Conservation (phyloP, 2,329 filamentous ascomycete species). For the Fusarium sp. region DNA sequence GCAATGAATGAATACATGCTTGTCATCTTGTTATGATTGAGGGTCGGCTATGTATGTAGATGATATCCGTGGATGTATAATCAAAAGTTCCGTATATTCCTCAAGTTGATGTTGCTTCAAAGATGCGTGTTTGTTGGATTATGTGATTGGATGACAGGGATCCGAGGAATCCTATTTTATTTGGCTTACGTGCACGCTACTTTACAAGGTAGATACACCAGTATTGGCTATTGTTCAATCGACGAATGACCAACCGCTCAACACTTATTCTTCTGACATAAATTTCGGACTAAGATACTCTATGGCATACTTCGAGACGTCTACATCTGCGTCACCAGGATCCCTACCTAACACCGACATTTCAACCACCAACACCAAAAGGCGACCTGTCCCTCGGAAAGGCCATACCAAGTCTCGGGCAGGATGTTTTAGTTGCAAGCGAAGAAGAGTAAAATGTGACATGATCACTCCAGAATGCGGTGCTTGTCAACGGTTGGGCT, state of each 20-base stretch:
- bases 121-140: background rate
- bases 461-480: constrained; percentile 54
- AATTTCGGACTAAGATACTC: background rate
- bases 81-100: constrained; percentile 33
- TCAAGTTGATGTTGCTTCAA: background rate
- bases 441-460: constrained; percentile 61
- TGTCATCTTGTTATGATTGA: constrained; percentile 43
- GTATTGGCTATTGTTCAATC: background rate
- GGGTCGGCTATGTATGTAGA: constrained; percentile 39
- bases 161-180: constrained; percentile 16
- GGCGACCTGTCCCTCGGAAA: constrained; percentile 53
- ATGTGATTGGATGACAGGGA: constrained; percentile 33
- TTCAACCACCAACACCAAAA: constrained; percentile 27
- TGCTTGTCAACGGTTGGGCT: constrained; percentile 53
- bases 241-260: background rate
- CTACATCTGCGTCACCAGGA: constrained; percentile 10
- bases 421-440: constrained; percentile 53
- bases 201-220: background rate
- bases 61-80: constrained; percentile 40
- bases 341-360: background rate
- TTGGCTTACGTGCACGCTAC: constrained; percentile 20
- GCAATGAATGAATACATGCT: constrained; percentile 42
- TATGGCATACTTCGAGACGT: background rate
- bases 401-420: constrained; percentile 54
- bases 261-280: too few relatives aligned